A percentile compares a stretch with the other conserved stretches of the same genome.
Conservation (phyloP, 129 eudicot species). For the Gnaphalium uliginosum region DNA sequence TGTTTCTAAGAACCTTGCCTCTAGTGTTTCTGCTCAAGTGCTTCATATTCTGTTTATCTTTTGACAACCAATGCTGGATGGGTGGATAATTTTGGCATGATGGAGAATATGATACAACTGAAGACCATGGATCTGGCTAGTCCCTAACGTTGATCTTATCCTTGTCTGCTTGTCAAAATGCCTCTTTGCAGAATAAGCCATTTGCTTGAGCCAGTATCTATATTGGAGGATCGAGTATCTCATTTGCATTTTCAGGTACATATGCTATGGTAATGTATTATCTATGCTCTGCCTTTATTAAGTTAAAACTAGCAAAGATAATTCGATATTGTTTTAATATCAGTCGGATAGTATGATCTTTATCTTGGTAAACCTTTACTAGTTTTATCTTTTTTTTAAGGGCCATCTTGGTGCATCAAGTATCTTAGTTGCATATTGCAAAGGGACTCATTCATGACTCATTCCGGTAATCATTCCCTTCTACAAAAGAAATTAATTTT, state of each 20-base stretch:
- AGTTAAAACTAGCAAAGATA: neutral
- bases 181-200: slow-evolving; percentile 8
- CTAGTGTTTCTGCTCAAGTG: neutral
- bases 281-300: slow-evolving; percentile 8
- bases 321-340: neutral
- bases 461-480: slow-evolving; percentile 2
- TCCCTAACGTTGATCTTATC: neutral
- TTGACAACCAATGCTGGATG: neutral
- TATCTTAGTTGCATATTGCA: slow-evolving; percentile 11
- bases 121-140: neutral
- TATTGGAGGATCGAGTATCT: slow-evolving; percentile 5
- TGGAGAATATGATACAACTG: slow-evolving; percentile 8
- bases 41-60: neutral
- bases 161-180: slow-evolving; percentile 10
- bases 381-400: neutral
- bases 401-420: slow-evolving; percentile 4
- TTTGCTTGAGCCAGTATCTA: slow-evolving; percentile 12
- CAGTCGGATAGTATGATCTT: neutral
- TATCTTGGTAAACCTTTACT: neutral
- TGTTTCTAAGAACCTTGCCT: neutral
- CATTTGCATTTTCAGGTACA: slow-evolving; percentile 21
- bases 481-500: slow-evolving; percentile 9
- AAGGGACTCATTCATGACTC: neutral
- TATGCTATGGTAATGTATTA: slow-evolving; percentile 1
- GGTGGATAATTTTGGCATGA: slow-evolving; percentile 12